Conservation (phyloP, 148 eudicot genomes). For the Arbutus unedo region DNA sequence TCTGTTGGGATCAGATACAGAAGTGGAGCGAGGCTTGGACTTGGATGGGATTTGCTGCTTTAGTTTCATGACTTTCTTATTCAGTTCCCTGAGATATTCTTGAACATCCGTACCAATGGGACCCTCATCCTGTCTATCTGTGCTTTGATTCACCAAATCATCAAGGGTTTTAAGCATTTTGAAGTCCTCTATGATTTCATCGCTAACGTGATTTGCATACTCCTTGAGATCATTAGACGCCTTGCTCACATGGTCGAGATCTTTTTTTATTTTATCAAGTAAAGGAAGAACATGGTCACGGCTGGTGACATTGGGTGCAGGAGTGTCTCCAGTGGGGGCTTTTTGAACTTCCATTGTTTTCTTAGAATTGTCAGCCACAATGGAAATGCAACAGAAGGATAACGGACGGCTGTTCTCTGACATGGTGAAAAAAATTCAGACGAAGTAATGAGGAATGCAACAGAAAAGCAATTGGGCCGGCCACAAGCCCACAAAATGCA, state of each 20-base stretch:
- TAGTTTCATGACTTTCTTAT: conserved; percentile 11
- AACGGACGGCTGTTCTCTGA: too few species aligned
- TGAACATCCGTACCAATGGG: neutral
- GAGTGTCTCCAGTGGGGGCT: neutral
- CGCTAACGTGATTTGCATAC: neutral
- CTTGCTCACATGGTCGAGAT: neutral
- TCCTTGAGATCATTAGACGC: neutral
- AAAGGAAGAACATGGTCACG: neutral
- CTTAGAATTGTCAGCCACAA: neutral
- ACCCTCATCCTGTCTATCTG: neutral
- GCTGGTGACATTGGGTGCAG: neutral
- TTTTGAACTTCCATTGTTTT: neutral
- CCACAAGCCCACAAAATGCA: too few species aligned
- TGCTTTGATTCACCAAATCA: neutral
- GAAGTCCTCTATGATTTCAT: neutral
- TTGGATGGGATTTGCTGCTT: conserved; percentile 15
- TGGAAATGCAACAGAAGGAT: too few species aligned
- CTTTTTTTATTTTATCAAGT: neutral
- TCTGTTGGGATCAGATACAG: neutral
- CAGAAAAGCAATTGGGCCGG: neutral
- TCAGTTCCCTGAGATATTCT: conserved; percentile 8
- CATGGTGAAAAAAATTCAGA: too few species aligned
- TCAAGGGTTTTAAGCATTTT: neutral
- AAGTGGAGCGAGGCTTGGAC: neutral
- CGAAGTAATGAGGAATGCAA: neutral